These are phyloP conservation scores for Apophysomyces variabilis DNA, from an alignment of 371 early-diverging fungal genomes.

Conservation along the genomic window DNA sequence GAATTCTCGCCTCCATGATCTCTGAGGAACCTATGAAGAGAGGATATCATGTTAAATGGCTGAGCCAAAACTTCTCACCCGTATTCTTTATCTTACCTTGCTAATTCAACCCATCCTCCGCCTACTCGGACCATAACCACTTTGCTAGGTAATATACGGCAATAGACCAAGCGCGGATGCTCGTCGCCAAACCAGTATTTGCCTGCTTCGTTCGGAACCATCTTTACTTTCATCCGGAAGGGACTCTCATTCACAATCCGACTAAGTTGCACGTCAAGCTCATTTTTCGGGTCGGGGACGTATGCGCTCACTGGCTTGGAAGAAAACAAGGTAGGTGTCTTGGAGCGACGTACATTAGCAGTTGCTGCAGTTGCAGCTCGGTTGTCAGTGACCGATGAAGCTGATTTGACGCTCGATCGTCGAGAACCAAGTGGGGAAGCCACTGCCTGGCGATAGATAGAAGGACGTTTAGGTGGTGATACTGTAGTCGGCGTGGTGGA, in stretches of 20 bases:
- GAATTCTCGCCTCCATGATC: constrained; percentile 13
- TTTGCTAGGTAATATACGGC: constrained; percentile 67
- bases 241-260: constrained; percentile 65
- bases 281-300: constrained; percentile 52
- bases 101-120: constrained; percentile 78
- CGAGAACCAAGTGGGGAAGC: constrained; percentile 3
- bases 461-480: constrained; percentile 13
- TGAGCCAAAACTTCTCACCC: neutral
- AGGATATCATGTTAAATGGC: neutral
- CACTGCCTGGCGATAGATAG: constrained; percentile 1
- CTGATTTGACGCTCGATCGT: constrained; percentile 9
- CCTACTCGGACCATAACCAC: constrained; percentile 86
- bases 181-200: constrained; percentile 80
- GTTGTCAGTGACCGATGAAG: constrained; percentile 2
- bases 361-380: constrained; percentile 4
- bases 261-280: constrained; percentile 54
- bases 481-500: constrained; percentile 12
- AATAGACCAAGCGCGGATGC: constrained; percentile 59
- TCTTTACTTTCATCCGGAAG: constrained; percentile 44
- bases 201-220: constrained; percentile 59
- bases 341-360: neutral
- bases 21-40: neutral
- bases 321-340: neutral
- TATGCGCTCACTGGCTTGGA: constrained; percentile 18
- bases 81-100: constrained; percentile 32